phyloP scores from a whole-genome alignment of 1,284 basidiomycete genomes.

The Apiotrichum siamense region DNA sequence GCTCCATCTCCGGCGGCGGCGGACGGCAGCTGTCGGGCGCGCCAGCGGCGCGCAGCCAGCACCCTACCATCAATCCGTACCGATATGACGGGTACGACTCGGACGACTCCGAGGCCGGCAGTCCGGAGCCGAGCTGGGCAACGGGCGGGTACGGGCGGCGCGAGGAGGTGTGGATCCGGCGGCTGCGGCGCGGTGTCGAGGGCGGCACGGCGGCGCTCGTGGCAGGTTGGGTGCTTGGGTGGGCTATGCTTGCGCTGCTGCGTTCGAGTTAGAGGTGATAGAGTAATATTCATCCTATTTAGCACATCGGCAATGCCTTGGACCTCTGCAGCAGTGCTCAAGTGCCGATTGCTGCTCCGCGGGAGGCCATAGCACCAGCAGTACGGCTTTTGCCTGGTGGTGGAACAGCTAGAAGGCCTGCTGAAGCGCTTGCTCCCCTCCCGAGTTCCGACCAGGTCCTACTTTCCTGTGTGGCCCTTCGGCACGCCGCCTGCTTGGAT shows the following conservation, averaged over 20 bases:
- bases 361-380: too few relatives aligned
- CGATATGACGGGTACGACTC: constrained; percentile 16
- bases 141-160: constrained; percentile 13
- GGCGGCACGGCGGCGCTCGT: constrained; percentile 18
- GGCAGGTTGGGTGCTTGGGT: constrained; percentile 23
- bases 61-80: constrained; percentile 15
- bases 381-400: too few relatives aligned
- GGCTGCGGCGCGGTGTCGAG: constrained; percentile 25
- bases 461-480: too few relatives aligned
- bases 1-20: not conserved
- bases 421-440: too few relatives aligned
- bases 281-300: too few relatives aligned
- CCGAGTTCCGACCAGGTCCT: too few relatives aligned
- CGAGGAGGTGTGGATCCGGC: constrained; percentile 26
- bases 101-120: constrained; percentile 26
- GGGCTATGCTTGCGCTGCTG: constrained; percentile 31
- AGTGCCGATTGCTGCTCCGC: too few relatives aligned
- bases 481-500: too few relatives aligned
- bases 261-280: constrained; percentile 21
- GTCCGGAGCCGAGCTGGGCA: constrained; percentile 14
- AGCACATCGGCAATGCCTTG: too few relatives aligned
- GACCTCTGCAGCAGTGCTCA: too few relatives aligned
- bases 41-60: constrained; percentile 6
- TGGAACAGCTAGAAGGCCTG: too few relatives aligned
- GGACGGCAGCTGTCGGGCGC: constrained; percentile 7